Evolutionary conservation across 495 filamentous ascomycete species (phyloP).

Genomic region (Podospora comata): DNA sequence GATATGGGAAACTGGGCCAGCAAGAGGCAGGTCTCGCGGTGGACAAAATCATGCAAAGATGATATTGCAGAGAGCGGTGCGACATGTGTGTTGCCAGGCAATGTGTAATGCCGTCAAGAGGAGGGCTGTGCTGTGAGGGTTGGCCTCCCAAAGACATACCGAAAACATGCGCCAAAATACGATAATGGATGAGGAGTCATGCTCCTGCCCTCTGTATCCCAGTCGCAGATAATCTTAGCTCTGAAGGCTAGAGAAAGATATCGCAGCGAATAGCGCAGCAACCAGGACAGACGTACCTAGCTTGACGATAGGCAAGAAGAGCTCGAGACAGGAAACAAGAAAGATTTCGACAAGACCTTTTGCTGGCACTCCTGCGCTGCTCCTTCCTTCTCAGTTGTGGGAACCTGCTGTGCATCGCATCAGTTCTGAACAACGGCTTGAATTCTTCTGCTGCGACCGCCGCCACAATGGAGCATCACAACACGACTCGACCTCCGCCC

Average conservation of each 20-base stretch:
- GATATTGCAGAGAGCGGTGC: neutral
- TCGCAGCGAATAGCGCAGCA: conserved; percentile 52
- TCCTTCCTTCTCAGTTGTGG: conserved; percentile 26
- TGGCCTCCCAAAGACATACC: conserved; percentile 12
- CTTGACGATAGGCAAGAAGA: conserved; percentile 59
- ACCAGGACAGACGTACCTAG: conserved; percentile 46
- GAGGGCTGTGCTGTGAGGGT: conserved; percentile 17
- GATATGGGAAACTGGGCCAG: neutral
- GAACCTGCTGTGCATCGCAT: conserved; percentile 30
- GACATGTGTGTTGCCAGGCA: neutral
- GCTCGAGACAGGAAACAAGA: conserved; percentile 44
- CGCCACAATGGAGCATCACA: neutral
- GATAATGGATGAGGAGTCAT: conserved; percentile 28
- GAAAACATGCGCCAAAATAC: conserved; percentile 15
- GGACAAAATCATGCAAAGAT: neutral
- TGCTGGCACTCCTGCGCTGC: conserved; percentile 34
- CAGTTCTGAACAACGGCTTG: neutral
- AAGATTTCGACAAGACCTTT: conserved; percentile 33
- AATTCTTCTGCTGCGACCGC: neutral
- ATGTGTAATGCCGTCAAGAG: conserved; percentile 21
- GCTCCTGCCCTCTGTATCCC: conserved; percentile 46
- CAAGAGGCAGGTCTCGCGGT: neutral
- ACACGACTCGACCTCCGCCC: neutral
- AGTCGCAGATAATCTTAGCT: conserved; percentile 48
- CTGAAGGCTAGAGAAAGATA: conserved; percentile 35